Conservation (phyloP, 768 basidiomycete species). For the Mrakia blollopis region DNA sequence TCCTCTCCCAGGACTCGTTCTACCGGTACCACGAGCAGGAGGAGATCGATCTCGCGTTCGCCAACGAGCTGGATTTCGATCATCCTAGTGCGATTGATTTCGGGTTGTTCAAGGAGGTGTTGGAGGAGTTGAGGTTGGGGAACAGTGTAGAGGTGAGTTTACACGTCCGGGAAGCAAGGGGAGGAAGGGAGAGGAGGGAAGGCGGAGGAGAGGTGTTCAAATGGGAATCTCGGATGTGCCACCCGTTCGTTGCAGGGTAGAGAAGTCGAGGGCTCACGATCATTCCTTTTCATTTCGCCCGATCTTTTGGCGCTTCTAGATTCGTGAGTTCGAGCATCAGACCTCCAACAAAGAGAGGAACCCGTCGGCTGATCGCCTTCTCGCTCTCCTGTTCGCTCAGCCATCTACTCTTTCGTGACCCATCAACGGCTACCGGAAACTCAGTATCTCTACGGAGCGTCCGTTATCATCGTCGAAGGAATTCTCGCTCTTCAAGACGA, state of each 20-base stretch:
- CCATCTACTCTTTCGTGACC: constrained; percentile 85
- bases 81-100: constrained; percentile 91
- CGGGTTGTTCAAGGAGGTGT: constrained; percentile 69
- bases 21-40: constrained; percentile 76
- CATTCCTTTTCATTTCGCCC: too few relatives aligned
- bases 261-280: too few relatives aligned
- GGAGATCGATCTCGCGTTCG: constrained; percentile 75
- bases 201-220: too few relatives aligned
- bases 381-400: background rate
- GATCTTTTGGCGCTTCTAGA: background rate
- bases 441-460: constrained; percentile 75
- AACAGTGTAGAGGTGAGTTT: constrained; percentile 51
- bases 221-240: too few relatives aligned
- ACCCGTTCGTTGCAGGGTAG: background rate
- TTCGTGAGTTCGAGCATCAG: background rate
- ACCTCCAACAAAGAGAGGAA: background rate
- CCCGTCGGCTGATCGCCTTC: constrained; percentile 1
- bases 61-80: constrained; percentile 72
- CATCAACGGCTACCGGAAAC: constrained; percentile 74
- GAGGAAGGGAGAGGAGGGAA: too few relatives aligned
- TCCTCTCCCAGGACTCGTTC: constrained; percentile 92
- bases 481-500: constrained; percentile 86
- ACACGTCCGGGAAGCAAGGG: too few relatives aligned
- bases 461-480: constrained; percentile 86
- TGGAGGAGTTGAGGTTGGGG: constrained; percentile 77